Evolutionary conservation across 768 basidiomycete genomes (phyloP), one percentile per base, ranked within the genome.

Genomic region (Phanerodontia chrysosporium): DNA sequence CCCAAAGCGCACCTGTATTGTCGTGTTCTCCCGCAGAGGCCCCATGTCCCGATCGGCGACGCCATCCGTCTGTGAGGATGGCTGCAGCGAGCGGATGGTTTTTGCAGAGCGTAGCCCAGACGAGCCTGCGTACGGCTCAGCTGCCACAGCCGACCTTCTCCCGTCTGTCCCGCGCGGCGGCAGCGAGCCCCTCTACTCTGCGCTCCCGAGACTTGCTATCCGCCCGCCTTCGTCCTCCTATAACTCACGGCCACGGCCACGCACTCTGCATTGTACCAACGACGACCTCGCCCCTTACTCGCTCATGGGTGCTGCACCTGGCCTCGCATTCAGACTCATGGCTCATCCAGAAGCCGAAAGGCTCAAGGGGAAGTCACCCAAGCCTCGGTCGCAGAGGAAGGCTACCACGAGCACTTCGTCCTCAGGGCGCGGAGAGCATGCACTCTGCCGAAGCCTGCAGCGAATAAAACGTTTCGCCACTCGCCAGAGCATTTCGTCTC

Each of bases 41-140:
- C n/a, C n/a, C n/a, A n/a, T 61, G 59, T 30, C 49, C 35, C 29
- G 55, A 45, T 42, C 49, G 10, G n/a, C 45, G 45, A 42, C 59
- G 1, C 45, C 53, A 21, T 30, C 28, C 18, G 13, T 45, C 9
- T 16, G 21, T 18, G 45, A 42, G 10, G 59, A 51, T 42, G n/a
- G 32, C 35, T 49, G 49, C 24, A 51, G 49, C 39, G 60, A 57
- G 28, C 2, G 21, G 12, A 49, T 57, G 30, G 49, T 24, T 4
- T 57, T 61, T 25, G 60, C 55, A 2, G 46, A 54, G 28, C 30
- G 13, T 18, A 42, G 25, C 24, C 42, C 55, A 25, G 25, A 61
- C 36, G 55, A 57, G 29, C 29, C 60, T 16, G 60, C 27, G 25
- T 54, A 44, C 45, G 60, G 55, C 22, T 61, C 48, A 10, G 51